A percentile compares a stretch with the other conserved stretches of the same genome.
These are phyloP conservation scores for Fusarium guadeloupense DNA, from an alignment of 2,329 filamentous ascomycete species.

Conservation along the genomic window DNA sequence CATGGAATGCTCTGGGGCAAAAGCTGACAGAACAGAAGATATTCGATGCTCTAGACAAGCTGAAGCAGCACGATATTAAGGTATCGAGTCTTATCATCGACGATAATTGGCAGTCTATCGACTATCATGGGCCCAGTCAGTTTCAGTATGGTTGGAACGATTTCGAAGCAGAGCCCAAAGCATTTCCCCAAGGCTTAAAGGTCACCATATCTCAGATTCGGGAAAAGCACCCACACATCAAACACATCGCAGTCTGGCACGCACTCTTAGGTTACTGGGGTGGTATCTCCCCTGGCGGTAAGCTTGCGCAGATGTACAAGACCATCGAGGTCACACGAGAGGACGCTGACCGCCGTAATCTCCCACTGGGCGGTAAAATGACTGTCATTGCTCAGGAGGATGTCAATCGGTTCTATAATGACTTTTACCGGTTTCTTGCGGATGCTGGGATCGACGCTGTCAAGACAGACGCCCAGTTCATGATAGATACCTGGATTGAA, in stretches of 20 bases:
- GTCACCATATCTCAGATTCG: constrained; percentile 75
- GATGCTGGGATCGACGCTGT: constrained; percentile 82
- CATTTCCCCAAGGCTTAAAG: constrained; percentile 84
- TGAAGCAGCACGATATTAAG: constrained; percentile 77
- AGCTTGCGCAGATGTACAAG: constrained; percentile 80
- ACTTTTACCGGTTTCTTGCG: constrained; percentile 87
- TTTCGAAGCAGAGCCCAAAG: constrained; percentile 84
- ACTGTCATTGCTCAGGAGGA: constrained; percentile 79
- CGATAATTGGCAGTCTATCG: constrained; percentile 92
- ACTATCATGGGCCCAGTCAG: constrained; percentile 58
- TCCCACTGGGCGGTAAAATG: constrained; percentile 70
- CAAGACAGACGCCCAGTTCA: constrained; percentile 94
- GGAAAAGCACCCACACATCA: constrained; percentile 73
- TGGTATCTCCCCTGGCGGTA: constrained; percentile 78
- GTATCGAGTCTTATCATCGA: constrained; percentile 92
- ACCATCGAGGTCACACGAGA: constrained; percentile 69
- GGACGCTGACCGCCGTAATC: constrained; percentile 56
- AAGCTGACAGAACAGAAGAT: constrained; percentile 83
- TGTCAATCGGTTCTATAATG: constrained; percentile 80
- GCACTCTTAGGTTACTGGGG: constrained; percentile 92
- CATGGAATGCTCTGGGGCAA: constrained; percentile 94
- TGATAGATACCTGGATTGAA: constrained; percentile 78
- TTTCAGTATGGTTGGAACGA: constrained; percentile 75
- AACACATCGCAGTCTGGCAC: constrained; percentile 94
- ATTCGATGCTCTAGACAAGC: constrained; percentile 74